Base-by-base conservation (phyloP, 2,329 filamentous ascomycete genomes). In the Colletotrichum sp. region DNA sequence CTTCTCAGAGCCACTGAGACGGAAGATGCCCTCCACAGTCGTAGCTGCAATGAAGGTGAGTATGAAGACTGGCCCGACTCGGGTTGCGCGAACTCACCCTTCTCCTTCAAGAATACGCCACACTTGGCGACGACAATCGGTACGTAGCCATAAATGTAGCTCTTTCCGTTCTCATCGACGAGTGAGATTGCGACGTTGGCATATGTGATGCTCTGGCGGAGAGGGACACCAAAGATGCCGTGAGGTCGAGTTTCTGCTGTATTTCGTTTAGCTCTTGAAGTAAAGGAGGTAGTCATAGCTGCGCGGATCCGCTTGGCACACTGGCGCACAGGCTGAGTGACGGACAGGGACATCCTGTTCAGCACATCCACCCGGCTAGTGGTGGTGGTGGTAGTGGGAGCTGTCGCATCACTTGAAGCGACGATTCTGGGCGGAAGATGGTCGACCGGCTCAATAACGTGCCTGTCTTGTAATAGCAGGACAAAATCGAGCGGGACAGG, bases 51-150 rank as follows among this genome's bases (percentile, higher is more conserved):
- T 73, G 84, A 61, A 65, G 55, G 76, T 82, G 71, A 83, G 79
- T 73, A 74, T 61, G 24, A 8, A 15, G 21, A n/a, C 5, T n/a
- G 8, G 43, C 16, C 13, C 28, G 48, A 9, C 48, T 16, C 69
- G 61, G 36, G 43, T 30, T 62, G 55, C 34, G 66, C 60, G 34
- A 43, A 86, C 91, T 79, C 85, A 98, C 97, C 97, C 91, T 98
- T 98, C 84, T 99, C 97, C 85, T 99, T 99, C 79, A 99, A 84
- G 80, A 96, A 99, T 6, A 99, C 96, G 77, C 97, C 97, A 83
- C 97, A 98, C 85, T 99, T 99, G 43, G 97, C 97, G 70, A 99
- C 96, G 58, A 99, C 96, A 78, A 99, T 98, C 21, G 97, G 97
- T 9, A 99, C 96, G 82, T 98, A 98, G 81, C 97, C 97, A 84